Conservation (phyloP, 129 eudicot genomes). For the Kitagawia praeruptora region DNA sequence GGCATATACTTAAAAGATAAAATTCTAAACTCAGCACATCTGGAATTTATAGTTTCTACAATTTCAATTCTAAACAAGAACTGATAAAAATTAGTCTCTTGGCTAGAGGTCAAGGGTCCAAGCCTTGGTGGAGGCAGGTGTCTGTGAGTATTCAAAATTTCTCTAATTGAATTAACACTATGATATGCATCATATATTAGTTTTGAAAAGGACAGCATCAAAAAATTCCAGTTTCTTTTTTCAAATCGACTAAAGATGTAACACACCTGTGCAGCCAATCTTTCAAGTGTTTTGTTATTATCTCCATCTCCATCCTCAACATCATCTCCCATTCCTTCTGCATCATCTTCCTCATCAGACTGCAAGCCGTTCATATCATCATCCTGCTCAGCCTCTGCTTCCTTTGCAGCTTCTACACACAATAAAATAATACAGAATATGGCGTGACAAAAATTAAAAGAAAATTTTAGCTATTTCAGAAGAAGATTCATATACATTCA, state of each 20-base stretch:
- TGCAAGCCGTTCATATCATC: constrained; percentile 72
- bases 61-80: background rate
- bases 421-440: background rate
- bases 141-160: background rate
- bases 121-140: background rate
- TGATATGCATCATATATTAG: background rate
- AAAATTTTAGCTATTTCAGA: background rate
- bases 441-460: background rate
- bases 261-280: constrained; percentile 76
- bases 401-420: constrained; percentile 32
- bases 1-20: background rate
- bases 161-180: background rate
- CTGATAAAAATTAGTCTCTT: background rate
- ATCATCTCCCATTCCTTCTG: constrained; percentile 70
- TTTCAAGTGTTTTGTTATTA: constrained; percentile 53
- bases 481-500: background rate
- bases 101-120: background rate
- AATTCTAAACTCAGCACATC: background rate
- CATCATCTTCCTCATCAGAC: constrained; percentile 66
- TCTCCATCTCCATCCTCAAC: constrained; percentile 87
- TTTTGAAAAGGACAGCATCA: background rate
- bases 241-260: background rate
- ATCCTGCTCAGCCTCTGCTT: constrained; percentile 47
- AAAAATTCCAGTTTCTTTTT: background rate
- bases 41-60: background rate